Conservation (phyloP, 2,329 filamentous ascomycete species). For the Stromatinia cepivora region DNA sequence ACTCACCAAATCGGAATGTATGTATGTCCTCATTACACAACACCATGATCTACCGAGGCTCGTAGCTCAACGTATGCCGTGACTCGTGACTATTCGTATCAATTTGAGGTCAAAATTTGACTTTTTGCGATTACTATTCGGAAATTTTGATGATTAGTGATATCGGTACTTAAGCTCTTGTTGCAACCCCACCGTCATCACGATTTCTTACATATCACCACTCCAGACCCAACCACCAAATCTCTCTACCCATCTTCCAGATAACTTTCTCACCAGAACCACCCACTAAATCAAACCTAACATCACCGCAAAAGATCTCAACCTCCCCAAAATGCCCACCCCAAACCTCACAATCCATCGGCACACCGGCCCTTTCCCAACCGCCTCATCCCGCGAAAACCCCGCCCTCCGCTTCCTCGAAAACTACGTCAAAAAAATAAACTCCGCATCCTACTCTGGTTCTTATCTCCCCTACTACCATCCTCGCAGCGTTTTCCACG, state of each 20-base stretch:
- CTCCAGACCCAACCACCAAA: background rate
- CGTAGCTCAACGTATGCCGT: background rate
- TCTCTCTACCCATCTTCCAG: background rate
- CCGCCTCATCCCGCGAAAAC: background rate
- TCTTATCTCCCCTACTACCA: constrained; percentile 21
- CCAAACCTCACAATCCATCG: background rate
- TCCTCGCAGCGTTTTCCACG: constrained; percentile 6
- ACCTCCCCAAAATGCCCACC: background rate
- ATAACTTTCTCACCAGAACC: background rate
- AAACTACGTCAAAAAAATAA: constrained; percentile 8
- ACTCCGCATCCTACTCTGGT: background rate
- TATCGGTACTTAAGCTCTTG: background rate
- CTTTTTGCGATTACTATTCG: background rate
- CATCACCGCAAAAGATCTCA: background rate
- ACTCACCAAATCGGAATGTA: background rate
- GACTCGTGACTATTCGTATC: background rate
- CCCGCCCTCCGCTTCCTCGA: constrained; percentile 15
- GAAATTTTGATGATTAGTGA: background rate
- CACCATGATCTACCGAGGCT: background rate
- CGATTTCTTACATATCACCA: background rate
- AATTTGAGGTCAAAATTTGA: background rate
- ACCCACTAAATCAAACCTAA: constrained; percentile 47
- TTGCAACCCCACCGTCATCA: background rate
- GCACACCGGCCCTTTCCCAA: constrained; percentile 6
- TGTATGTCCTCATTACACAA: background rate